Evolutionary conservation across 768 basidiomycete species (phyloP).

Genomic region (Tricholoma terreum): DNA sequence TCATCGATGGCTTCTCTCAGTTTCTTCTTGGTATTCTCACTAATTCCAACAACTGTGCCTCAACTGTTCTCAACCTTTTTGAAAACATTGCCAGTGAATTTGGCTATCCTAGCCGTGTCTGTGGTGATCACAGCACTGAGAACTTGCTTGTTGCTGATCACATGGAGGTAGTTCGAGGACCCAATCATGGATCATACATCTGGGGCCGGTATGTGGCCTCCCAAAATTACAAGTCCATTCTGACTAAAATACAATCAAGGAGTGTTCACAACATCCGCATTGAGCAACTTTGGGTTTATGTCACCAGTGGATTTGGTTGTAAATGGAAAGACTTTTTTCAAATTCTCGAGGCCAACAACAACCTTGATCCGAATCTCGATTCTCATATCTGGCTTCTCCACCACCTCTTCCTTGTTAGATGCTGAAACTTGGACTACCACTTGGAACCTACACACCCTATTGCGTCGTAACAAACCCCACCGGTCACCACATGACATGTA

Average conservation of each 20-base stretch:
- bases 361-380: slow-evolving; percentile 21
- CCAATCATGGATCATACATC: slow-evolving; percentile 31
- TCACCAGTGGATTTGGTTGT: slow-evolving; percentile 29
- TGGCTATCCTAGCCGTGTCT: slow-evolving; percentile 31
- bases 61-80: slow-evolving; percentile 39
- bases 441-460: slow-evolving; percentile 36
- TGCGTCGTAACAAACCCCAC: slow-evolving; percentile 11
- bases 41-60: slow-evolving; percentile 37
- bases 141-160: slow-evolving; percentile 28
- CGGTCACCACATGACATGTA: slow-evolving; percentile 27
- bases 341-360: slow-evolving; percentile 26
- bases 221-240: not conserved
- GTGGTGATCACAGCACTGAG: slow-evolving; percentile 33
- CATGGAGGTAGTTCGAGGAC: slow-evolving; percentile 26
- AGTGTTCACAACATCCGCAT: slow-evolving; percentile 40
- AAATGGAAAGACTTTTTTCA: slow-evolving; percentile 40
- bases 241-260: slow-evolving; percentile 15
- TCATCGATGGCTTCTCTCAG: slow-evolving; percentile 27
- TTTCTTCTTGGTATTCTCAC: slow-evolving; percentile 33
- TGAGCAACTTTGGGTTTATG: slow-evolving; percentile 37
- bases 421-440: slow-evolving; percentile 25
- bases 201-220: slow-evolving; percentile 29
- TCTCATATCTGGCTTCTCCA: slow-evolving; percentile 41
- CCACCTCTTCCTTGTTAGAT: slow-evolving; percentile 34
- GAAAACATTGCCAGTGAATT: slow-evolving; percentile 12